phyloP scores from a whole-genome alignment of 2,329 filamentous ascomycete genomes.

The Macroventuria anomochaeta region DNA sequence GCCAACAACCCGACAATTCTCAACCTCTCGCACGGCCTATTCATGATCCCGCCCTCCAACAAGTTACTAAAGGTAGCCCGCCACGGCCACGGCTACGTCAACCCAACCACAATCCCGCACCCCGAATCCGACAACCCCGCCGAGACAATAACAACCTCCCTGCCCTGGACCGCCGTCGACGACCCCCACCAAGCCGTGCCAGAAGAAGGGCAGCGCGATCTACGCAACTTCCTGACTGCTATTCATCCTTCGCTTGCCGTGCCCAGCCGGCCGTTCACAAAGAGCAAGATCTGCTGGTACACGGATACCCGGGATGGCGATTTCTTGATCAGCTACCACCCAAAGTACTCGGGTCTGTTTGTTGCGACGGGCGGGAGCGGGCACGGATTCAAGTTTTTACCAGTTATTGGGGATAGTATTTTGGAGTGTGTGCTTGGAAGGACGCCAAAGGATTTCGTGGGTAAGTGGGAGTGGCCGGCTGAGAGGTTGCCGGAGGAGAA shows the following conservation, averaged over 20 bases:
- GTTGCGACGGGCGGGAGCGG: constrained; percentile 68
- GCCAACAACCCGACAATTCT: constrained; percentile 73
- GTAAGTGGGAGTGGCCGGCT: constrained; percentile 66
- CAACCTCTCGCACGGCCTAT: constrained; percentile 74
- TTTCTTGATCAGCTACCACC: constrained; percentile 62
- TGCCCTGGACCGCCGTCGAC: constrained; percentile 62
- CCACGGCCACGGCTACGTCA: constrained; percentile 59
- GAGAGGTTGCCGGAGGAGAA: constrained; percentile 47
- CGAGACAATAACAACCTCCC: constrained; percentile 53
- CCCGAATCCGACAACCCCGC: constrained; percentile 50
- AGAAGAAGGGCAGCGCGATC: constrained; percentile 39
- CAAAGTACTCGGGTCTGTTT: constrained; percentile 59
- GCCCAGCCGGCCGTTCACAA: constrained; percentile 52
- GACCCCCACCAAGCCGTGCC: constrained; percentile 47
- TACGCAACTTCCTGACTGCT: constrained; percentile 40
- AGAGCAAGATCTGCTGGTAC: constrained; percentile 62
- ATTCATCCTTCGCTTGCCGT: constrained; percentile 42
- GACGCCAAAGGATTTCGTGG: constrained; percentile 58
- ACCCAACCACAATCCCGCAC: constrained; percentile 55
- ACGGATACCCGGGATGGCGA: constrained; percentile 63
- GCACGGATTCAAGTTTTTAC: constrained; percentile 68
- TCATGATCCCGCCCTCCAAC: constrained; percentile 71
- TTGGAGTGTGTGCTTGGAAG: constrained; percentile 57
- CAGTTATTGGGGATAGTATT: constrained; percentile 63
- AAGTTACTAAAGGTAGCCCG: constrained; percentile 57